Evolutionary conservation across 2,329 filamentous ascomycete species (phyloP), one percentile per base, ranked within the genome.

Genomic region (Diaporthe velutina): DNA sequence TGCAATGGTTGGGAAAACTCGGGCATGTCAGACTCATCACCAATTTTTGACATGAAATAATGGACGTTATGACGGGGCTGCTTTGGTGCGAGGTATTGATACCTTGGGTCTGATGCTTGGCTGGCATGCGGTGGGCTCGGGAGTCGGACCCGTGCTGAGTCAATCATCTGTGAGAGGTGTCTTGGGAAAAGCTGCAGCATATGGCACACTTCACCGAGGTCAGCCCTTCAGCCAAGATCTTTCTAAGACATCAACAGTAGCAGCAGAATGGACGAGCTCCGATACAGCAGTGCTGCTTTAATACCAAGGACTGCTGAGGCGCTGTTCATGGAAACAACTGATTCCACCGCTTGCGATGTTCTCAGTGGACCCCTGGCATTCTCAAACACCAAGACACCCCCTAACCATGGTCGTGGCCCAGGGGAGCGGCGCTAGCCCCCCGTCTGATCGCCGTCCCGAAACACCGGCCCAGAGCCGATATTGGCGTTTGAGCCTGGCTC

Each of bases 401-500:
- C 48, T 40, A 38, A 38, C 25, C 38, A 30, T n/a, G 70, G 55
- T 28, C 54, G 55, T n/a, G 64, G 33, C 64, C 64, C 52, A 45
- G 64, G 64, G 64, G 2, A 38, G 22, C 48, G 30, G 48, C 64
- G 28, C 64, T 68, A 68, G 48, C 30, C 25, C 35, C 12, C 50
- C 40, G 68, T 60, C 68, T 71, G 68, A 60, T 71, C 54, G 68
- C 7, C 68, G 42, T 71, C 35, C 45, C 55, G 61, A 71, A 71
- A 71, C 70, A 61, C 55, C 45, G 58, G 57, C 55, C 42, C 30
- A 61, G n/a, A 61, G 55, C 55, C 13, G 55, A 35, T n/a, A 40
- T 60, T 50, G 30, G 42, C 55, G 68, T 71, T 71, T 71, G 54
- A 38, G 40, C 42, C n/a, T 61, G 55, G 42, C 33, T 61, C 42